Evolutionary conservation across 1,284 basidiomycete species (phyloP), one percentile per base, ranked within the genome.

Genomic region (Rhodotorula mucilaginosa): DNA sequence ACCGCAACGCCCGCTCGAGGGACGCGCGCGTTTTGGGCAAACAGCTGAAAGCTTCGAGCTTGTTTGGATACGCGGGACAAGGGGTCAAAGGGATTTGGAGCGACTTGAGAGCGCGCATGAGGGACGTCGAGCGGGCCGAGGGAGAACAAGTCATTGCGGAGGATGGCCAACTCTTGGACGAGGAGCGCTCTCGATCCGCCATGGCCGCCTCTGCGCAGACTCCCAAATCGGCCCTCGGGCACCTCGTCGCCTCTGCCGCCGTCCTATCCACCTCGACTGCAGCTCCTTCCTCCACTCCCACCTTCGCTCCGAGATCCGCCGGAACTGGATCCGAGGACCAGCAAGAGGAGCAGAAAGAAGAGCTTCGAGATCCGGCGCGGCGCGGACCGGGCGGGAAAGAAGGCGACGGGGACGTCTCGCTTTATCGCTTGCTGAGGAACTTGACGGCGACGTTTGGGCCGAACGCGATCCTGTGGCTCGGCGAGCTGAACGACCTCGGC

Each of bases 11-110:
- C 10, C 62, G 66, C 19, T 58, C 61, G 2, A 29, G 48, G 16
- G 68, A 74, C 19, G 73, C 73, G 6, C 51, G 47, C 3, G 65
- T 66, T 47, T 61, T 74, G 19, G 67, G 71, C 19, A 64, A 65
- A n/a, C 68, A 72, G 58, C 62, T 74, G 49, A 58, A 58, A 23
- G 31, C 61, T 16, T 58, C n/a, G 7, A 21, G 58, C 29, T 8
- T 59, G 57, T 31, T 70, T 44, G 67, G 63, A 0, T 39, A 64
- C n/a, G 61, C 65, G 0, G 71, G 64, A 19, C 62, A 65, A n/a
- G 65, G 65, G 8, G 54, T 68, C 15, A 56, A 62, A 4, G 67
- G 67, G 0, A 31, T 70, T 26, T 67, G 67, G 60, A 47, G 51
- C 39, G 66, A 71, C 18, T 34, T 71, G 12, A 58, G 62, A 19